These are phyloP conservation scores for Phialocephala subalpina DNA, from an alignment of 2,329 filamentous ascomycete species.

Conservation along the genomic window DNA sequence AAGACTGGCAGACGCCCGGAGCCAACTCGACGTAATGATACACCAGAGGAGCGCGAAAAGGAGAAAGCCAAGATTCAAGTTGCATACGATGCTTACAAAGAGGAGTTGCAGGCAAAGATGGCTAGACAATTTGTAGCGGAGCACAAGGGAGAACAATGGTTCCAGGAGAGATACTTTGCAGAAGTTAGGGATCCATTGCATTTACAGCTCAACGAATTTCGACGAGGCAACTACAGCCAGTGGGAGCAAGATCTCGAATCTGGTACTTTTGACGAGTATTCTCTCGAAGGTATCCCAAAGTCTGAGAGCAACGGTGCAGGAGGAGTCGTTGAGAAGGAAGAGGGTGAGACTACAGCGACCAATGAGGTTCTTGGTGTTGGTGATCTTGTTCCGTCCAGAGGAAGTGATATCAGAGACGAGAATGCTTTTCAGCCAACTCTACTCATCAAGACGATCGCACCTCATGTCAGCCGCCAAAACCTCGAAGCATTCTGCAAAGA, in stretches of 20 bases:
- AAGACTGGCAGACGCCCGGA: constrained; percentile 74
- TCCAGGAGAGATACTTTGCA: constrained; percentile 90
- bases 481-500: constrained; percentile 95
- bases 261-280: constrained; percentile 92
- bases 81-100: constrained; percentile 72
- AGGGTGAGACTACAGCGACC: constrained; percentile 89
- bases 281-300: constrained; percentile 92
- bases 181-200: constrained; percentile 81
- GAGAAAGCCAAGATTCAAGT: constrained; percentile 81
- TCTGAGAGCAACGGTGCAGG: constrained; percentile 88
- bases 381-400: constrained; percentile 84
- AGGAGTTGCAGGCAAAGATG: constrained; percentile 78
- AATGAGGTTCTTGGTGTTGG: constrained; percentile 94
- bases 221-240: constrained; percentile 79
- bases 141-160: constrained; percentile 98
- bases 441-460: constrained; percentile 97
- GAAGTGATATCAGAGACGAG: constrained; percentile 89
- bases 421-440: constrained; percentile 88
- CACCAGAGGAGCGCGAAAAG: constrained; percentile 75
- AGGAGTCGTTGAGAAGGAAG: constrained; percentile 89
- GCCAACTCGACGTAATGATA: constrained; percentile 68
- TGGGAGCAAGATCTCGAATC: constrained; percentile 90
- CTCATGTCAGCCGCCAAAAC: constrained; percentile 92
- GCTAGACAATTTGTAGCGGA: constrained; percentile 88
- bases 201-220: constrained; percentile 79